Evolutionary conservation across 23 red algal genomes (phyloP).

Genomic region (Gracilaria caudata): DNA sequence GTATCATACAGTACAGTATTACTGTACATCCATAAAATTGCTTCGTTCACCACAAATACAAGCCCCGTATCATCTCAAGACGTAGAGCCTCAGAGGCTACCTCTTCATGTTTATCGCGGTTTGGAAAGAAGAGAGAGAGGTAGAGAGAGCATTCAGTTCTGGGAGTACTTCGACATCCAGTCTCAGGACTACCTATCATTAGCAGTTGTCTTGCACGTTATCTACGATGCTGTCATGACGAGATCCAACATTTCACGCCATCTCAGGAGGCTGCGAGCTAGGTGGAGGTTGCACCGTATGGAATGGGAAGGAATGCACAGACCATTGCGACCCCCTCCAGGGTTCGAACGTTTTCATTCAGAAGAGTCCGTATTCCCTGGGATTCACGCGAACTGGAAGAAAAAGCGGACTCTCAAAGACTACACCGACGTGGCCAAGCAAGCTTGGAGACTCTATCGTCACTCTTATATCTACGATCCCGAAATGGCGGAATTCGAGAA

Average conservation of each 20-base stretch:
- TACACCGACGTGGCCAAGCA: neutral
- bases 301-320: constrained; percentile 71
- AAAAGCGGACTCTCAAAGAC: constrained; percentile 20
- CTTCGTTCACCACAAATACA: too few relatives aligned
- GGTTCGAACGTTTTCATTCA: constrained; percentile 43
- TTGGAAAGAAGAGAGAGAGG: too few relatives aligned
- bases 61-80: too few relatives aligned
- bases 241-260: constrained; percentile 22
- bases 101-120: too few relatives aligned
- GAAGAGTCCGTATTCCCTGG: constrained; percentile 45
- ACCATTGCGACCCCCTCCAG: constrained; percentile 51
- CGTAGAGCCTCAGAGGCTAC: too few relatives aligned
- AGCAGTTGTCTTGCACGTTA: too few relatives aligned
- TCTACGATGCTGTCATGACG: neutral
- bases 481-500: constrained; percentile 34
- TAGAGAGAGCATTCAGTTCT: too few relatives aligned
- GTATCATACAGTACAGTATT: too few relatives aligned
- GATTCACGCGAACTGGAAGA: constrained; percentile 4
- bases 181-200: too few relatives aligned
- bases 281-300: constrained; percentile 68
- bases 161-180: too few relatives aligned
- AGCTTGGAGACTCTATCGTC: constrained; percentile 49
- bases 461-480: constrained; percentile 47
- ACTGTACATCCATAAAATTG: too few relatives aligned
- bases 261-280: constrained; percentile 35